Base-by-base conservation (phyloP, 768 basidiomycete species). In the Macrolepiota fuliginosa region DNA sequence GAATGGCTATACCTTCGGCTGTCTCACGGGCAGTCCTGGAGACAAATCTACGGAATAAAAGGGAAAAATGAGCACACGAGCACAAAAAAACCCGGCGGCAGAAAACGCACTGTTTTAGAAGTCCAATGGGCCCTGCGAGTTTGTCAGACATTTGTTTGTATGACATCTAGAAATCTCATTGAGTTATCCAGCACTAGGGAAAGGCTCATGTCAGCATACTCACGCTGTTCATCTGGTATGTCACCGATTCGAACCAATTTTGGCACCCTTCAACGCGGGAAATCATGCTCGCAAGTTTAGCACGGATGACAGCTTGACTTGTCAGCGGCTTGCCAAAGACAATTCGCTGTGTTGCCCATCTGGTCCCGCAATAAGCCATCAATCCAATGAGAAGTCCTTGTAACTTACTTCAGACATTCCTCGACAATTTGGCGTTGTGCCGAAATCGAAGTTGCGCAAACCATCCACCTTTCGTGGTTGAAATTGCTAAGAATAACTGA, bases 401-500 rank as follows among this genome's bases (percentile, higher is more conserved):
- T 54, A 61, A 69, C 77, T 39, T 64, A 91, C 88, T 94, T 95
- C 67, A 96, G 76, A 69, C 90, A 94, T 73, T 97, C 95, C 70
- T 96, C 95, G 17, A 96, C 91, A 47, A 91, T 81, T 24, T 88
- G 73, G 45, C 95, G 83, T 67, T 96, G 94, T 37, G 89, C 84
- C 45, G 89, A 79, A 63, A 92, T 80, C 54, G 86, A 87, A 50
- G 84, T 86, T 57, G 81, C 82, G 32, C 83, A 82, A 59, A 94
- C 89, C 88, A 94, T 92, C 92, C 91, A 93, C 56, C 92, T 84
- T 69, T 94, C 92, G 69, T 94, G 92, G 69, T 94, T 93, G 73
- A 94, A 93, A 75, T 94, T 94, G 70, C 83, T 89, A 22, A 96
- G 77, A 59, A 92, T 90, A 62, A 91, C 87, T 55, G 85, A 82